Evolutionary conservation across 257 asterid genomes (phyloP).

Genomic region (Penstemon barbatus): DNA sequence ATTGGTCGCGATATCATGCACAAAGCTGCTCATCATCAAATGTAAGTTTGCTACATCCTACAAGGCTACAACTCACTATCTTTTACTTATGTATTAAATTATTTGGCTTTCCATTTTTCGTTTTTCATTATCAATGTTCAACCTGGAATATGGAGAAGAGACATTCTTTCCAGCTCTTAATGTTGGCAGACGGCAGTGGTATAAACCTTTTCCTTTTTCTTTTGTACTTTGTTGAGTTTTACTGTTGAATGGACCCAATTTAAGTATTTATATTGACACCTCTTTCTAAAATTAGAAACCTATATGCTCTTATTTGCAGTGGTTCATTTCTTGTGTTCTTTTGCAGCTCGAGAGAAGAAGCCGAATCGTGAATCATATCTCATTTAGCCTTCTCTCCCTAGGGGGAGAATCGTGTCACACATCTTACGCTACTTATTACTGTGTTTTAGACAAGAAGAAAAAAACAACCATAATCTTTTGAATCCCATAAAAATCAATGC

Average conservation of each 20-base stretch:
- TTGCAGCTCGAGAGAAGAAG: too few species aligned
- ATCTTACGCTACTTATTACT: too few species aligned
- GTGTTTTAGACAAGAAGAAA: too few species aligned
- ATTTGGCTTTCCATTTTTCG: slow-evolving; percentile 18
- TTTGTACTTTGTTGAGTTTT: slow-evolving; percentile 3
- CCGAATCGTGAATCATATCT: too few species aligned
- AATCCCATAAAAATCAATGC: too few species aligned
- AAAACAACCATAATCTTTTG: too few species aligned
- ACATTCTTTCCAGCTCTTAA: slow-evolving; percentile 90
- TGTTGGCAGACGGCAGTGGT: slow-evolving; percentile 83
- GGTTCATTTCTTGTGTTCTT: too few species aligned
- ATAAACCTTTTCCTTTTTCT: slow-evolving; percentile 32
- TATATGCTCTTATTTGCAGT: neutral
- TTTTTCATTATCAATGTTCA: slow-evolving; percentile 14
- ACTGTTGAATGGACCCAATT: slow-evolving; percentile 2
- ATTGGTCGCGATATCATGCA: slow-evolving; percentile 94
- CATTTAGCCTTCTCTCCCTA: too few species aligned
- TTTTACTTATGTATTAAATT: slow-evolving; percentile 9
- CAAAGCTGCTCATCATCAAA: slow-evolving; percentile 55
- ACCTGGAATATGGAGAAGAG: slow-evolving; percentile 82
- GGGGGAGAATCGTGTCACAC: too few species aligned
- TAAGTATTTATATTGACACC: slow-evolving; percentile 15
- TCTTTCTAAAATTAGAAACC: neutral
- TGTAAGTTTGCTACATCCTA: slow-evolving; percentile 43
- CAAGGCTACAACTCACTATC: slow-evolving; percentile 8